A percentile compares a stretch with the other conserved stretches of the same genome.
Conservation (phyloP, 768 basidiomycete species). For the Hericium erinaceus region DNA sequence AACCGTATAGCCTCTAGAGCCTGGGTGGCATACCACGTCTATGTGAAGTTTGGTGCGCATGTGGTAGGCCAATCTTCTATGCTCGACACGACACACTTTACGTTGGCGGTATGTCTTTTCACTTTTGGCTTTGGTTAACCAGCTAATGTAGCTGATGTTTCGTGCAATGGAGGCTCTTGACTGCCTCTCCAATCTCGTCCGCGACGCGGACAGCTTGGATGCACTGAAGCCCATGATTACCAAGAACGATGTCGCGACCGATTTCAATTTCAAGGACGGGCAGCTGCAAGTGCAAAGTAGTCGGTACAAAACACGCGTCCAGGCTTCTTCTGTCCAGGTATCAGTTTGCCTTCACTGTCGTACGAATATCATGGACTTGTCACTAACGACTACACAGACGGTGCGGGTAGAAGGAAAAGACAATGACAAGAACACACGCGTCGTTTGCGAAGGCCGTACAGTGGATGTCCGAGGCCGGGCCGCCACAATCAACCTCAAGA, state of each 20-base stretch:
- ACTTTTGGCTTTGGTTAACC: no score
- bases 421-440: background rate
- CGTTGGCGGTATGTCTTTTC: no score
- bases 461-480: slow-evolving; percentile 28
- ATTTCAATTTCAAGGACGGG: slow-evolving; percentile 22
- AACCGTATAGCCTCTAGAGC: background rate
- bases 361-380: no score
- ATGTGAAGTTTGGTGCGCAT: no score
- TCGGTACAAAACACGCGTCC: slow-evolving; percentile 39
- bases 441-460: slow-evolving; percentile 12
- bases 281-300: slow-evolving; percentile 25
- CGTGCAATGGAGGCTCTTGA: background rate
- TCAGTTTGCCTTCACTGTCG: slow-evolving; percentile 4
- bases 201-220: slow-evolving; percentile 30
- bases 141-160: no score
- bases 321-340: slow-evolving; percentile 31
- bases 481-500: slow-evolving; percentile 22
- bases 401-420: slow-evolving; percentile 3
- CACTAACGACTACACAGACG: slow-evolving; percentile 11
- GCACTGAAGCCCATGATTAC: slow-evolving; percentile 35
- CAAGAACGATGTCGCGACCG: slow-evolving; percentile 31
- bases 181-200: background rate
- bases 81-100: no score
- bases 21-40: background rate
- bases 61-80: no score